These are phyloP conservation scores for Marasmius fiardii DNA, from an alignment of 1,284 basidiomycete genomes.

Conservation along the genomic window DNA sequence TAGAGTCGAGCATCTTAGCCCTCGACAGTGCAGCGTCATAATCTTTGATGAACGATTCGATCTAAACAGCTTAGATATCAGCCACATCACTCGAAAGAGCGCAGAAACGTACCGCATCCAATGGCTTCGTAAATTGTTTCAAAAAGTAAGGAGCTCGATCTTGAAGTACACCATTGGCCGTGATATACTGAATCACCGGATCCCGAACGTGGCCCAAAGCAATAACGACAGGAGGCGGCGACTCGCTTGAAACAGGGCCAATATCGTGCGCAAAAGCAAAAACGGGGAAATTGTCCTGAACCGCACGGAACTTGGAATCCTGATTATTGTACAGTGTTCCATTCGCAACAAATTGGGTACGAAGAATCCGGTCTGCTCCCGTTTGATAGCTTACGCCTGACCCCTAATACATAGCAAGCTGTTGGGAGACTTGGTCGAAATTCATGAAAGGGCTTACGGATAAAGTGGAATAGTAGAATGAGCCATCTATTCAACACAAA, in stretches of 20 bases:
- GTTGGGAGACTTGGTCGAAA: too few relatives aligned
- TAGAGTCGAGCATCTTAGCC: conserved; percentile 50
- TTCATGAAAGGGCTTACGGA: conserved; percentile 35
- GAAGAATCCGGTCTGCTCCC: conserved; percentile 51
- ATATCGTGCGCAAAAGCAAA: conserved; percentile 60
- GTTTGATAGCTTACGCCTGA: conserved; percentile 60
- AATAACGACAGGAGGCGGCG: conserved; percentile 42
- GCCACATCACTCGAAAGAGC: too few relatives aligned
- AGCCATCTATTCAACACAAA: conserved; percentile 43
- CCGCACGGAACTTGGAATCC: conserved; percentile 58
- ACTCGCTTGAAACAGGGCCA: conserved; percentile 36
- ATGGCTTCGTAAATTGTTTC: conserved; percentile 43
- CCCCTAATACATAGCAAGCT: too few relatives aligned
- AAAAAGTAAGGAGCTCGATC: conserved; percentile 48
- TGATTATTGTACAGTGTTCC: conserved; percentile 50
- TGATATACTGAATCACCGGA: conserved; percentile 54
- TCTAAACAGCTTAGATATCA: conserved; percentile 47
- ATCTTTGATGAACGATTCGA: conserved; percentile 53
- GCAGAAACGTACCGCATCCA: too few relatives aligned
- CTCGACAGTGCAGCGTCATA: conserved; percentile 43
- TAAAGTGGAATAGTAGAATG: conserved; percentile 53
- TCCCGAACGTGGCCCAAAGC: conserved; percentile 58
- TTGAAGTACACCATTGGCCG: conserved; percentile 42
- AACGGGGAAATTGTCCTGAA: conserved; percentile 61
- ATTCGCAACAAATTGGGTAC: conserved; percentile 54